These are phyloP conservation scores for Clarkia xantiana DNA, from an alignment of 345 rosid species.

Conservation along the genomic window DNA sequence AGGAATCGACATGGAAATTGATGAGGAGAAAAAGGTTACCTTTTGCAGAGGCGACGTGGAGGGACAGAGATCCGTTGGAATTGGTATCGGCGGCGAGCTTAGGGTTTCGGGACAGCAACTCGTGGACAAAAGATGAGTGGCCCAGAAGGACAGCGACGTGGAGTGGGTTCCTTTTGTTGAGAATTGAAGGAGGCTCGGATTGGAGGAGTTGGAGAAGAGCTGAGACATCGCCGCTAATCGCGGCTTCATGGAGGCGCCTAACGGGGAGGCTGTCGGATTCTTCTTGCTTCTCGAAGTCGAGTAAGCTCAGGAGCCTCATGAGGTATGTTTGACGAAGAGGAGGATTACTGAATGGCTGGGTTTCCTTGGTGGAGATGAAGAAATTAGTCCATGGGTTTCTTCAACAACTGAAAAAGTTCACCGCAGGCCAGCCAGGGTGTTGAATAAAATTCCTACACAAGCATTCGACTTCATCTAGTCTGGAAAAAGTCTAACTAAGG, in stretches of 20 bases:
- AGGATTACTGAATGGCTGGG: too few relatives aligned
- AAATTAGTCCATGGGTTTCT: too few relatives aligned
- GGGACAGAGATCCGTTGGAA: conserved; percentile 9
- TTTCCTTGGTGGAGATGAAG: too few relatives aligned
- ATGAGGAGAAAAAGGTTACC: conserved; percentile 1
- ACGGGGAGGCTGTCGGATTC: conserved; percentile 1
- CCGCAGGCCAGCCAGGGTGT: too few relatives aligned
- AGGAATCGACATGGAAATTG: too few relatives aligned
- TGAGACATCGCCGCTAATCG: conserved; percentile 3
- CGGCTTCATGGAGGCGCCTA: conserved; percentile 10
- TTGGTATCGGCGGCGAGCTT: conserved; percentile 8
- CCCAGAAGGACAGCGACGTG: conserved; percentile 13
- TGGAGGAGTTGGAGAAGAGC: conserved; percentile 10
- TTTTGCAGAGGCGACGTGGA: conserved; percentile 14
- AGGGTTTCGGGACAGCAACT: conserved; percentile 6
- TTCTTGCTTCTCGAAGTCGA: conserved; percentile 1
- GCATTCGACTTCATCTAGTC: too few relatives aligned
- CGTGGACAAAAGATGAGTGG: conserved; percentile 10
- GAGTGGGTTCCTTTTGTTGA: too few relatives aligned
- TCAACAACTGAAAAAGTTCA: too few relatives aligned
- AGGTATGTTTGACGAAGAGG: too few relatives aligned
- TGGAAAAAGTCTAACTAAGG: too few relatives aligned
- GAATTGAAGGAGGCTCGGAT: conserved; percentile 4
- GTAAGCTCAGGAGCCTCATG: conserved; percentile 10
- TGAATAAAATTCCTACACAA: too few relatives aligned